Conservation (phyloP, 192 early-diverging fungal species). For the Entophlyctis luteolus region DNA sequence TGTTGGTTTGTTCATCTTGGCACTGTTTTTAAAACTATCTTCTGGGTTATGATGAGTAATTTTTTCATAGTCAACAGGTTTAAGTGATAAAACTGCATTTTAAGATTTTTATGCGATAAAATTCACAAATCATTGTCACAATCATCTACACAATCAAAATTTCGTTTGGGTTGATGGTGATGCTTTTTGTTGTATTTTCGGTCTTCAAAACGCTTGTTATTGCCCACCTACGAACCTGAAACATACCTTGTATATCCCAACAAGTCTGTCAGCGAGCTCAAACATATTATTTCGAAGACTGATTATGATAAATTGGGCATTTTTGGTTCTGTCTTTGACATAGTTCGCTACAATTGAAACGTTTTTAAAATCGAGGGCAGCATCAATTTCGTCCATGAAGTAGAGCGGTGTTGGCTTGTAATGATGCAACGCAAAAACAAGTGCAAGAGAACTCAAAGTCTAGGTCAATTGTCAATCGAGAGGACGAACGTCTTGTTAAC, state of each 20-base stretch:
- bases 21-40: too few species aligned
- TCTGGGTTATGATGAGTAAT: too few species aligned
- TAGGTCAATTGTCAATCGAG: constrained; percentile 18
- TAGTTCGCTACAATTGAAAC: constrained; percentile 99
- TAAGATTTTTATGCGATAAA: too few species aligned
- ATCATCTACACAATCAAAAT: constrained; percentile 23
- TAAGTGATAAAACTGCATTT: too few species aligned
- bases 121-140: too few species aligned
- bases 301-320: constrained; percentile 99
- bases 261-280: constrained; percentile 95
- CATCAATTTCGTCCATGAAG: constrained; percentile 99
- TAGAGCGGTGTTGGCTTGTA: constrained; percentile 99
- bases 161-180: constrained; percentile 61
- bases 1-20: too few species aligned
- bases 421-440: constrained; percentile 98
- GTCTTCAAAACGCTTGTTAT: constrained; percentile 45
- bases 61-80: too few species aligned
- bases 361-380: constrained; percentile 96
- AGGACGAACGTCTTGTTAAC: constrained; percentile 39
- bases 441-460: constrained; percentile 95
- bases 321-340: constrained; percentile 93
- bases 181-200: constrained; percentile 79
- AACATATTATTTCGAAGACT: constrained; percentile 99
- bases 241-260: constrained; percentile 91
- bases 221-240: not conserved